Percentiles rank a stretch among this genome's conserved stretches.
Evolutionary conservation across 2,329 filamentous ascomycete genomes (phyloP).

Genomic region (Geosmithia putterillii): DNA sequence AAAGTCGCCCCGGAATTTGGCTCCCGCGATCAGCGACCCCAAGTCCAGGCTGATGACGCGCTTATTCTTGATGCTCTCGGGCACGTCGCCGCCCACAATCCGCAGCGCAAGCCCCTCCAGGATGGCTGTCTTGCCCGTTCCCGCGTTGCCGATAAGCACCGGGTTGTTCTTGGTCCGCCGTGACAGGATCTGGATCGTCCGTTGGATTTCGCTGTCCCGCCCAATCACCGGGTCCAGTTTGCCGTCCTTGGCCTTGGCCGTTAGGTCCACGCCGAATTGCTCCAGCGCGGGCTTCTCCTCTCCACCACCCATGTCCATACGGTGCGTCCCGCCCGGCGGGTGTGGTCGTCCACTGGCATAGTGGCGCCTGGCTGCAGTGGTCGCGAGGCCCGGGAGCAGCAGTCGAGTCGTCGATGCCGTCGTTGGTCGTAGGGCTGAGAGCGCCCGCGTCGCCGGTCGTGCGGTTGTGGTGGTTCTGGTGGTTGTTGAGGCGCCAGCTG

Average conservation of each 20-base stretch:
- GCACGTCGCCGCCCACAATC: slow-evolving; percentile 85
- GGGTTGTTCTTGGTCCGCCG: slow-evolving; percentile 93
- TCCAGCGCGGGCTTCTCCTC: slow-evolving; percentile 79
- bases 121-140: slow-evolving; percentile 89
- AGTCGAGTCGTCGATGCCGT: slow-evolving; percentile 5
- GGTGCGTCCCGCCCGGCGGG: slow-evolving; percentile 83
- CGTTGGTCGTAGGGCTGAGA: slow-evolving; percentile 9
- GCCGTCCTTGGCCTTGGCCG: slow-evolving; percentile 69
- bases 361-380: slow-evolving; percentile 24
- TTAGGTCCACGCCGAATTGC: slow-evolving; percentile 84
- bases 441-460: slow-evolving; percentile 8
- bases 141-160: slow-evolving; percentile 82
- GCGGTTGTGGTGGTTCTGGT: slow-evolving; percentile 12
- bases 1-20: slow-evolving; percentile 92
- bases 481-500: no score
- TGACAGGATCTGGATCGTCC: slow-evolving; percentile 89
- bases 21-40: slow-evolving; percentile 85
- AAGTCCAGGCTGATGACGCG: slow-evolving; percentile 78
- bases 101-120: slow-evolving; percentile 81
- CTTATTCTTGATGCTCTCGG: slow-evolving; percentile 93
- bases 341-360: slow-evolving; percentile 68
- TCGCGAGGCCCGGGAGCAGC: slow-evolving; percentile 28
- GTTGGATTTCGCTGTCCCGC: slow-evolving; percentile 78
- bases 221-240: slow-evolving; percentile 96
- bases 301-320: slow-evolving; percentile 74